These are phyloP conservation scores for Chalciporus sp. DNA, from an alignment of 1,284 basidiomycete species.

Conservation along the genomic window DNA sequence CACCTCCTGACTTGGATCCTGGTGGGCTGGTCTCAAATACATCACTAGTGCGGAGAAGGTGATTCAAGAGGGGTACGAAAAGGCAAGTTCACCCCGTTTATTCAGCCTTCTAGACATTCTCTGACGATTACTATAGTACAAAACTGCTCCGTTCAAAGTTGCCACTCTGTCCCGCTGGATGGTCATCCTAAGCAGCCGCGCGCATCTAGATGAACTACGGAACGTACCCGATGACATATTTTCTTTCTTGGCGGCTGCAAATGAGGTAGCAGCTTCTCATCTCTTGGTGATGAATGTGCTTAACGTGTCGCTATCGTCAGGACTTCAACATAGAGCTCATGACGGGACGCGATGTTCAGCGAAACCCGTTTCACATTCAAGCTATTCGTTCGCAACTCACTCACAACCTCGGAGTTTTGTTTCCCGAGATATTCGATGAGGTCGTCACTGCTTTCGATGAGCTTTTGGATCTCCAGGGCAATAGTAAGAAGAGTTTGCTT, in stretches of 20 bases:
- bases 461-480: conserved; percentile 13
- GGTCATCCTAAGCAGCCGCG: conserved; percentile 39
- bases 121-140: too few relatives aligned
- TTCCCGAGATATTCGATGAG: conserved; percentile 37
- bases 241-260: conserved; percentile 37
- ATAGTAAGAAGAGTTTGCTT: conserved; percentile 15
- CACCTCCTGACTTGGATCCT: conserved; percentile 14
- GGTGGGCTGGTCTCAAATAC: conserved; percentile 13
- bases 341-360: conserved; percentile 25
- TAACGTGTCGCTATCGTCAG: conserved; percentile 10
- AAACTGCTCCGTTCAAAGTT: too few relatives aligned
- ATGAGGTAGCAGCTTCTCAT: conserved; percentile 35
- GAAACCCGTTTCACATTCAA: conserved; percentile 32
- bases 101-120: too few relatives aligned
- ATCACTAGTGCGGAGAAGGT: too few relatives aligned
- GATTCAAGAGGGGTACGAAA: conserved; percentile 22
- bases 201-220: conserved; percentile 44
- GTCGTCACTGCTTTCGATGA: conserved; percentile 33
- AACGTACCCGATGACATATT: conserved; percentile 41
- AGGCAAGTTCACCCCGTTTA: too few relatives aligned
- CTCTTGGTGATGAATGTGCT: background rate
- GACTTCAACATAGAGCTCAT: conserved; percentile 28
- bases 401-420: conserved; percentile 30
- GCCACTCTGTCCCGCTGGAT: too few relatives aligned
- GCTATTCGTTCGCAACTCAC: conserved; percentile 32